Evolutionary conservation across 2,329 filamentous ascomycete genomes (phyloP), one percentile per base, ranked within the genome.

Genomic region (Colletotrichum aenigma): DNA sequence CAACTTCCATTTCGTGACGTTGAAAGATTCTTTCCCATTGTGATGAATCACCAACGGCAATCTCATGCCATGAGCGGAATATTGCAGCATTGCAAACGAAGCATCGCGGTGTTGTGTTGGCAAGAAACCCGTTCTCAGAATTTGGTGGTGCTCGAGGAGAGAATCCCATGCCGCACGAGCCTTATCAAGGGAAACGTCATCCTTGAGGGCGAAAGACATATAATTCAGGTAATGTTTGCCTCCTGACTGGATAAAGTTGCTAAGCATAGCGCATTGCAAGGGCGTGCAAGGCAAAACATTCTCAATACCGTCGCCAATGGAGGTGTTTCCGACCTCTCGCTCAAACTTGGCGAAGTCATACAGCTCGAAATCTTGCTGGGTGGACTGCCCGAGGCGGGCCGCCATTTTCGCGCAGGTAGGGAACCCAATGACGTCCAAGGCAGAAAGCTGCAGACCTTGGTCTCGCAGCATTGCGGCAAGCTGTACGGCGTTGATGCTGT

Each of bases 401-500:
- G 85, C 85, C 26, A 89, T 81, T 16, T 80, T 84, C 6, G 85
- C 84, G 77, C 85, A 88, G 64, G 83, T 91, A 1, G 89, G 87
- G 71, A 88, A 88, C 79, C 94, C 92, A 70, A 98, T 89, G 16
- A 98, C 92, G 82, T 98, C 94, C 2, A 92, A 90, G 0, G 94
- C 92, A 2, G 92, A 91, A 0, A 96, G 84, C 2, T 82, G 80
- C 52, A 92, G 86, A 0, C 92, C 92, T 21, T 88, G 80, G 52
- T 88, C 89, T 21, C 93, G 91, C 18, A 98, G 86, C 30, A 89
- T 85, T 2, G 91, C 89, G 1, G 95, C 94, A 12, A 98, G 88
- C 80, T 98, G 96, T 7, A 93, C 89, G 1, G 95, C 94, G 76
- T 94, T 96, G 80, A 98, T 97, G 81, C 96, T 98, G 83, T 98